Percentiles rank a stretch among this genome's conserved stretches.
Evolutionary conservation across 1,284 basidiomycete genomes (phyloP).

Genomic region (Trichosporon sp.): DNA sequence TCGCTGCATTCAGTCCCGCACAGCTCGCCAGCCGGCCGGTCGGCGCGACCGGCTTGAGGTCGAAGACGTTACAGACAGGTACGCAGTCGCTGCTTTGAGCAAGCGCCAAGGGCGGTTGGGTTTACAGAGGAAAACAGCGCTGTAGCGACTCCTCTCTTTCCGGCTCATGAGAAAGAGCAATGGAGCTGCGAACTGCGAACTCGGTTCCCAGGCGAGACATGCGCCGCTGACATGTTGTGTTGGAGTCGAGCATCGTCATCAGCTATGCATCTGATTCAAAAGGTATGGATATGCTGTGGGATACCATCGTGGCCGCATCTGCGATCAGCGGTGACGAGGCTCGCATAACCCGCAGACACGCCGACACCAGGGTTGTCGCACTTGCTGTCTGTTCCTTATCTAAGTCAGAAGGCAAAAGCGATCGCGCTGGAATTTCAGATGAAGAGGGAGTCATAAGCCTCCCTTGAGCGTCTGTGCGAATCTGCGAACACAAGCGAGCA

Average conservation of each 20-base stretch:
- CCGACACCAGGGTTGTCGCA: not conserved
- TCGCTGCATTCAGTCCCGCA: not conserved
- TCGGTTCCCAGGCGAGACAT: not conserved
- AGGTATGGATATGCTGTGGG: not conserved
- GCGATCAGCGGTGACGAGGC: not conserved
- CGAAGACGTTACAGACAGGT: conserved; percentile 2
- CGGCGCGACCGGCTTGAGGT: not conserved
- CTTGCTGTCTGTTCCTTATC: not conserved
- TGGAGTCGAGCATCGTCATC: not conserved
- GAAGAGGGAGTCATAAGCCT: not conserved
- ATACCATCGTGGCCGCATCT: not conserved
- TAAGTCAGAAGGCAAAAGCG: conserved; percentile 13
- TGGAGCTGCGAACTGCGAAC: not conserved
- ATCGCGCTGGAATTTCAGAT: conserved; percentile 7
- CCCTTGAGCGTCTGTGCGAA: not conserved
- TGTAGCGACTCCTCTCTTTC: too few species aligned
- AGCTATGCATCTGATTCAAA: not conserved
- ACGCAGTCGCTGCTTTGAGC: not conserved
- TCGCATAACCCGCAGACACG: not conserved
- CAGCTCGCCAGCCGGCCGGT: not conserved
- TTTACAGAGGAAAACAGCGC: not conserved
- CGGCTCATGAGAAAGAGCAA: too few species aligned
- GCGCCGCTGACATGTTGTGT: not conserved
- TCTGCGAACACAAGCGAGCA: not conserved
- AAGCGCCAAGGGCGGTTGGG: not conserved